Evolutionary conservation across 345 rosid genomes (phyloP).

Genomic region (Populus tremula): DNA sequence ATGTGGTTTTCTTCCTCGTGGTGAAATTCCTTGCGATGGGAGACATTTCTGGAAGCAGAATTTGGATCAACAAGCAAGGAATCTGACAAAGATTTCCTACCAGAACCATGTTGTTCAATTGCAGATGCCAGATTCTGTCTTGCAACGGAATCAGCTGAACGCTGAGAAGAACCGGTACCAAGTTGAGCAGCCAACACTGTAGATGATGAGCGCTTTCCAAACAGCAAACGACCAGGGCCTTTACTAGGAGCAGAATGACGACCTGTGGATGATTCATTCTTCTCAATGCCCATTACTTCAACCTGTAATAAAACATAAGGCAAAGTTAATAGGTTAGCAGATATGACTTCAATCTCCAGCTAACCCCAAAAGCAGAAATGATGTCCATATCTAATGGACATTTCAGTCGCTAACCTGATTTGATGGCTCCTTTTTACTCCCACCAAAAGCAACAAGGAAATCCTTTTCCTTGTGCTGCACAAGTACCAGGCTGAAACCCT

Average conservation of each 20-base stretch:
- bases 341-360: background rate
- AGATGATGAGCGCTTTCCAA: slow-evolving; percentile 57
- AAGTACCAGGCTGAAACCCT: slow-evolving; percentile 92
- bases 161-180: slow-evolving; percentile 57
- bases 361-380: background rate
- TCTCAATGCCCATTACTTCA: slow-evolving; percentile 69
- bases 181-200: slow-evolving; percentile 46
- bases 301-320: slow-evolving; percentile 42
- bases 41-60: slow-evolving; percentile 64
- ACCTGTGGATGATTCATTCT: slow-evolving; percentile 55
- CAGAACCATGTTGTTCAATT: slow-evolving; percentile 84
- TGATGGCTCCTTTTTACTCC: slow-evolving; percentile 78
- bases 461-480: slow-evolving; percentile 89
- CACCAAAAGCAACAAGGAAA: slow-evolving; percentile 94
- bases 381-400: background rate
- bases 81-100: slow-evolving; percentile 88
- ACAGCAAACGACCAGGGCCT: slow-evolving; percentile 44
- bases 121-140: slow-evolving; percentile 74
- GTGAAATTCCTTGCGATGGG: slow-evolving; percentile 75
- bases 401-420: slow-evolving; percentile 64
- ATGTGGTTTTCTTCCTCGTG: slow-evolving; percentile 57
- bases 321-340: background rate
- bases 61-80: slow-evolving; percentile 50
- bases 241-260: slow-evolving; percentile 48
- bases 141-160: slow-evolving; percentile 50